Evolutionary conservation across 2,329 filamentous ascomycete genomes (phyloP).

Genomic region (Magnaporthiopsis rhizophila): DNA sequence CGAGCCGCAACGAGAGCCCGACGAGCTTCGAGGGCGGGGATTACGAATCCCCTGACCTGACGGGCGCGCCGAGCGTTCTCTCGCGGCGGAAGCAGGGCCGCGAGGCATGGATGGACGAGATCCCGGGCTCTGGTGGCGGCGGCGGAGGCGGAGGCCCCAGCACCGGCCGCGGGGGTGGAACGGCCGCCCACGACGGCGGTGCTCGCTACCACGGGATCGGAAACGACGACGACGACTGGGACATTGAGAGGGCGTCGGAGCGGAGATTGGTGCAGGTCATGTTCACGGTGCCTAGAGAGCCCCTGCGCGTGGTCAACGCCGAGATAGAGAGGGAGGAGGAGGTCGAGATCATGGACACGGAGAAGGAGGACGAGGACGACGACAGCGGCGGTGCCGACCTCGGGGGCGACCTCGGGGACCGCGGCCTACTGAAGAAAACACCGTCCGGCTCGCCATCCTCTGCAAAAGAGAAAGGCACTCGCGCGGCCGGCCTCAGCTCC

Average conservation of each 20-base stretch:
- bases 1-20: slow-evolving; percentile 17
- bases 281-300: slow-evolving; percentile 87
- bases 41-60: slow-evolving; percentile 33
- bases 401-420: not conserved
- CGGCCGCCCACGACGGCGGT: slow-evolving; percentile 18
- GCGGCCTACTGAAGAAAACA: not conserved
- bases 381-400: slow-evolving; percentile 2
- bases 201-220: slow-evolving; percentile 19
- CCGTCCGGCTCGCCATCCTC: not conserved
- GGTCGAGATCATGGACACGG: slow-evolving; percentile 10
- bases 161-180: slow-evolving; percentile 10
- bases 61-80: slow-evolving; percentile 34
- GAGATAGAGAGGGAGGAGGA: slow-evolving; percentile 36
- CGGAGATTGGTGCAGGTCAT: slow-evolving; percentile 70
- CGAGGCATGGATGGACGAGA: slow-evolving; percentile 41
- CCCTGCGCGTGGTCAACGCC: slow-evolving; percentile 81
- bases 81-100: slow-evolving; percentile 48
- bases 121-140: slow-evolving; percentile 14
- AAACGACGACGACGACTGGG: slow-evolving; percentile 54
- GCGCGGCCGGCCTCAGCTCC: not conserved
- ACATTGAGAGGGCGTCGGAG: slow-evolving; percentile 66
- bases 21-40: slow-evolving; percentile 29
- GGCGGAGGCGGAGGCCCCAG: slow-evolving; percentile 23
- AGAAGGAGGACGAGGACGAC: slow-evolving; percentile 5
- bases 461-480: not conserved